Evolutionary conservation across 169 alveolate genomes (phyloP), one percentile per base, ranked within the genome.

Genomic region (Blepharisma undulans): DNA sequence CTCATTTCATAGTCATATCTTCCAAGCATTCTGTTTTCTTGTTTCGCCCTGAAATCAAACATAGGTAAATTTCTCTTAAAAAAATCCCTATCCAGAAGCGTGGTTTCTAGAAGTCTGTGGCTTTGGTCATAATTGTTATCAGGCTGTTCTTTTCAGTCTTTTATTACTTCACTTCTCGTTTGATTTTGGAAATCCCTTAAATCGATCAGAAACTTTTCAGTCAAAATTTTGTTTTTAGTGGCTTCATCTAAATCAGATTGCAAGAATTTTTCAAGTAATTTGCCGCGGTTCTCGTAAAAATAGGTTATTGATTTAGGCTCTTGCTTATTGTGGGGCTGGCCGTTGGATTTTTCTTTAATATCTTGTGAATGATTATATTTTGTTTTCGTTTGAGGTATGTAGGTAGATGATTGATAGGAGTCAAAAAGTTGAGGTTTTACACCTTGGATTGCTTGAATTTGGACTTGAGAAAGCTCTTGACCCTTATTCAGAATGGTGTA

Each of bases 1-100:
- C 96, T 80, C 93, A 96, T 92, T 85, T 93, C 92, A 77, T 93
- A 92, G 84, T 96, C 98, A 84, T 90, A 96, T 79, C 92, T 93
- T 34, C 93, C 96, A 30, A 90, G 79, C 79, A 91, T 89, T 84
- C 93, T 91, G 59, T 90, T 94, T 84, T 94, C 96, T 89, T 93
- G 95, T 84, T 94, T 92, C 21, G 86, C 84, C 48, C 72, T 60
- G 8, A 86, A 33, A 32, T 72, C 72, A 3, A 61, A 32, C 25
- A 32, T 30, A 10, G 48, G 72, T 22, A 21, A 22, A 19, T 30
- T 72, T 36, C 91, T n/a, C 29, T 30, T 66, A 25, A 61, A 86
- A 72, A 71, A 86, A 4, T 72, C 84, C 27, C 91, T 60, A 48
- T 86, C 91, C 5, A 86, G 84, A 3, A 86, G 36, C 7, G 72